phyloP scores from a whole-genome alignment of 805 yeast species.

The Teunomyces barrocoloradensis region DNA sequence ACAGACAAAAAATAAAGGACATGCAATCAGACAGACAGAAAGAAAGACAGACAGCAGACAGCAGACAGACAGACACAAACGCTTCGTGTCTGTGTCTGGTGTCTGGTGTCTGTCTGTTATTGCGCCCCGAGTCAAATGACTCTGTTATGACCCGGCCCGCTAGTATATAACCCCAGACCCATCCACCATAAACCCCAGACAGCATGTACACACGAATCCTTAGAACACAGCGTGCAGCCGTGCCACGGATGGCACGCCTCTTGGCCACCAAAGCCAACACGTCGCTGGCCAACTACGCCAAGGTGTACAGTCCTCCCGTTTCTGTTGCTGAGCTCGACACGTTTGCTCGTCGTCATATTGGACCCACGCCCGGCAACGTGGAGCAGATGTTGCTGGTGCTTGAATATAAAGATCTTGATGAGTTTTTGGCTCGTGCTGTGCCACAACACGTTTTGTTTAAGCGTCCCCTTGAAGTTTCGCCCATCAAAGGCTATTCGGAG shows the following conservation, averaged over 20 bases:
- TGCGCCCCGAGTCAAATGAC: constrained; percentile 3
- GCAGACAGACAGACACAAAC: no score
- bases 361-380: constrained; percentile 68
- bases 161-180: neutral
- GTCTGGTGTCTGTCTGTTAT: no score
- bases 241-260: neutral
- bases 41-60: no score
- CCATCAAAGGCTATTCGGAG: constrained; percentile 76
- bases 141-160: neutral
- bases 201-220: constrained; percentile 3
- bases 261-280: constrained; percentile 44
- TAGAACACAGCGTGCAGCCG: constrained; percentile 5
- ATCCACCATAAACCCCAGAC: neutral
- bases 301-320: constrained; percentile 45
- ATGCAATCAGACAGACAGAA: no score
- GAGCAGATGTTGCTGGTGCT: constrained; percentile 61
- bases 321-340: constrained; percentile 58
- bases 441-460: constrained; percentile 73
- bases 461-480: constrained; percentile 65
- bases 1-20: no score
- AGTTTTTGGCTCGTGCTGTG: constrained; percentile 68
- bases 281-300: constrained; percentile 50
- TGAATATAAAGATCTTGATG: constrained; percentile 64
- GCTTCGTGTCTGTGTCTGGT: no score
- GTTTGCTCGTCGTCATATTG: constrained; percentile 87